Conservation (phyloP, 2,329 filamentous ascomycete genomes). For the Monilinia aucupariae region DNA sequence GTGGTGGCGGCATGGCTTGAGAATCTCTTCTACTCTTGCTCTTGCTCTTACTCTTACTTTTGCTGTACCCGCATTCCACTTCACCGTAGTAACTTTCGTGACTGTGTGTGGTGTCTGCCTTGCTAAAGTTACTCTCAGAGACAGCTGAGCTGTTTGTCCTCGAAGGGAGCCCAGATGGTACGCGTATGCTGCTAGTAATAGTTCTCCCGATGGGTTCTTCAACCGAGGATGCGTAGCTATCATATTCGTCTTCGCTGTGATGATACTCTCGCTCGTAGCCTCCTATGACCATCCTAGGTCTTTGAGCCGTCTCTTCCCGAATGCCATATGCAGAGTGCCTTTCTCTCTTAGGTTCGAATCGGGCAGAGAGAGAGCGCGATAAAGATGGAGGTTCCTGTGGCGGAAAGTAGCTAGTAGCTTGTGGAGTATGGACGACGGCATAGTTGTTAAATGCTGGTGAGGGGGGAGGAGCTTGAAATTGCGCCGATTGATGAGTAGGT, state of each 20-base stretch:
- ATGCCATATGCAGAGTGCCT: slow-evolving; percentile 23
- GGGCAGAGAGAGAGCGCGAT: slow-evolving; percentile 24
- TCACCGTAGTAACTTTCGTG: slow-evolving; percentile 15
- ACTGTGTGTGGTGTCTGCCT: slow-evolving; percentile 10
- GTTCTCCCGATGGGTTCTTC: slow-evolving; percentile 7
- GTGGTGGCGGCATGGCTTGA: slow-evolving; percentile 31
- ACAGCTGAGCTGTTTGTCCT: slow-evolving; percentile 6
- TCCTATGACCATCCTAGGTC: slow-evolving; percentile 11
- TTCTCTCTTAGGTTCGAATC: slow-evolving; percentile 27
- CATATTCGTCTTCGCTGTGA: slow-evolving; percentile 12
- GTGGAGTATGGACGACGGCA: background rate
- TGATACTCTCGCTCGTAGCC: slow-evolving; percentile 10
- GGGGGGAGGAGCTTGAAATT: slow-evolving; percentile 14
- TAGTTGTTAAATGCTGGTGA: slow-evolving; percentile 14
- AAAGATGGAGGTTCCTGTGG: slow-evolving; percentile 4
- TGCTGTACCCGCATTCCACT: slow-evolving; percentile 2
- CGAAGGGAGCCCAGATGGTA: slow-evolving; percentile 7
- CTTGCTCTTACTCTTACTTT: slow-evolving; percentile 3
- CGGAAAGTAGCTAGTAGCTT: slow-evolving; percentile 1
- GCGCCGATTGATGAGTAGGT: background rate
- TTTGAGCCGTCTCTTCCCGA: slow-evolving; percentile 7
- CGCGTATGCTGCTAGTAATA: slow-evolving; percentile 12
- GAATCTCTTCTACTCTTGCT: slow-evolving; percentile 24
- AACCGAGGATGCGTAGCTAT: slow-evolving; percentile 7
- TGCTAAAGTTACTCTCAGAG: slow-evolving; percentile 13